phyloP scores from a whole-genome alignment of 352 stramenopile species.

The Phytophthora boehmeriae region DNA sequence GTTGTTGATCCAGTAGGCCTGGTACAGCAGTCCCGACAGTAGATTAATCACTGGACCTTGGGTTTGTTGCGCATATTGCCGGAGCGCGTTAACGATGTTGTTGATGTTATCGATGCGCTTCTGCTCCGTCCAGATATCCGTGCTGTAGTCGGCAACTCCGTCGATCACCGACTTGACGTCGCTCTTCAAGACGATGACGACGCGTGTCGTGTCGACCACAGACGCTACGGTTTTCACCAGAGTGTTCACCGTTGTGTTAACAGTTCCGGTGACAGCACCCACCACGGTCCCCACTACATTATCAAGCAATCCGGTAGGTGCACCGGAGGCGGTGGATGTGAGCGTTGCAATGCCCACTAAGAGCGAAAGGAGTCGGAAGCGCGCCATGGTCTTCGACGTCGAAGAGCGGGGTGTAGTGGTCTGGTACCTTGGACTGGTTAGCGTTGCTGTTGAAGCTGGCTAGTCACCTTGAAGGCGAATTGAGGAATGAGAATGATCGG shows the following conservation, averaged over 20 bases:
- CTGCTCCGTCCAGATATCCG: slow-evolving; percentile 17
- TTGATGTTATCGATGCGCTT: slow-evolving; percentile 25
- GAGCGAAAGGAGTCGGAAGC: slow-evolving; percentile 14
- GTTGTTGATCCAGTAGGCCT: slow-evolving; percentile 48
- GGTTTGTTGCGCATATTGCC: slow-evolving; percentile 8
- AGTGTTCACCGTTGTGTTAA: slow-evolving; percentile 4
- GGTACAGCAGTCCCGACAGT: slow-evolving; percentile 13
- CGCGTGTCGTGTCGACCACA: slow-evolving; percentile 4
- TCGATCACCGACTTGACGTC: slow-evolving; percentile 12
- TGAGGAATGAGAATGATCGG: slow-evolving; percentile 35
- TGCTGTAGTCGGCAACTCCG: slow-evolving; percentile 14
- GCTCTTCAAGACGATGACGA: slow-evolving; percentile 27
- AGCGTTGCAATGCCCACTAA: slow-evolving; percentile 9
- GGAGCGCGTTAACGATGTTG: slow-evolving; percentile 25
- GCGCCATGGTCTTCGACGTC: slow-evolving; percentile 21
- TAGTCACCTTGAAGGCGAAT: slow-evolving; percentile 39
- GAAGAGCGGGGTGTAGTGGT: too few species aligned
- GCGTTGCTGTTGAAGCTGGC: slow-evolving; percentile 17
- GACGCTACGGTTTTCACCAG: slow-evolving; percentile 21
- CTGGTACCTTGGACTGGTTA: slow-evolving; percentile 3
- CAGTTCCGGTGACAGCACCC: neutral
- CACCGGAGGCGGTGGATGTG: slow-evolving; percentile 12
- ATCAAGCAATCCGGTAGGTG: slow-evolving; percentile 9
- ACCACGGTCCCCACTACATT: slow-evolving; percentile 6
- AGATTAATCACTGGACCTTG: slow-evolving; percentile 24